A percentile compares a stretch with the other conserved stretches of the same genome.
phyloP scores from a whole-genome alignment of 768 basidiomycete species.

The Suillus americanus region DNA sequence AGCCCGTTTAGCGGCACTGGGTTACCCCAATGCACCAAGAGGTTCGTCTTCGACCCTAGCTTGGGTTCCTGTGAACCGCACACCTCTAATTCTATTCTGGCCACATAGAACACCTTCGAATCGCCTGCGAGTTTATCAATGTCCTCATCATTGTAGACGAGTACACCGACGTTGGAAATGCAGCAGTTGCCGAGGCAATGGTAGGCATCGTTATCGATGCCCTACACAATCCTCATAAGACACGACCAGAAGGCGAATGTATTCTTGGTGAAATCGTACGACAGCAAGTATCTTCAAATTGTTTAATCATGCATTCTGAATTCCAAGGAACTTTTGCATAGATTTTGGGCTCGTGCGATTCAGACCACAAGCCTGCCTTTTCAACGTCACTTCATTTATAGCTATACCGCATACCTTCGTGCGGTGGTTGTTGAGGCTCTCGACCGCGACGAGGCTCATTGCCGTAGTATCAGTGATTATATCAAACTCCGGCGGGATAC shows the following conservation, averaged over 20 bases:
- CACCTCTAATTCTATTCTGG: neutral
- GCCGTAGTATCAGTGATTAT: slow-evolving; percentile 31
- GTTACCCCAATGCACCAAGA: slow-evolving; percentile 6
- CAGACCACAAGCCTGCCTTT: slow-evolving; percentile 1
- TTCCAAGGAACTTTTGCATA: neutral
- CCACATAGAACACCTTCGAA: slow-evolving; percentile 21
- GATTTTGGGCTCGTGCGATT: slow-evolving; percentile 10
- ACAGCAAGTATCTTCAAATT: slow-evolving; percentile 8
- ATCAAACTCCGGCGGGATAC: slow-evolving; percentile 33
- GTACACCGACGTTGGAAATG: slow-evolving; percentile 25
- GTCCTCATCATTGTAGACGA: slow-evolving; percentile 33
- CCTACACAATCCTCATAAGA: slow-evolving; percentile 7
- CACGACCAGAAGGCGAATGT: slow-evolving; percentile 12
- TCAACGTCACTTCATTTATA: slow-evolving; percentile 10
- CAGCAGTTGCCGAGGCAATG: slow-evolving; percentile 1
- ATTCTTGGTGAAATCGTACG: slow-evolving; percentile 12
- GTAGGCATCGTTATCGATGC: slow-evolving; percentile 12
- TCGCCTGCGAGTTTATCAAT: slow-evolving; percentile 33
- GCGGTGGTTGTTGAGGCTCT: slow-evolving; percentile 5
- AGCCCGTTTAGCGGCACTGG: slow-evolving; percentile 10
- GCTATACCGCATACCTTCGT: slow-evolving; percentile 5
- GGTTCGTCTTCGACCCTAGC: neutral
- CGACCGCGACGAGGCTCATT: slow-evolving; percentile 7
- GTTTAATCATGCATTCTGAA: neutral
- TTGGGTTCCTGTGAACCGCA: neutral